Evolutionary conservation across 2,329 filamentous ascomycete genomes (phyloP).

Genomic region (Gaeumannomyces tritici): DNA sequence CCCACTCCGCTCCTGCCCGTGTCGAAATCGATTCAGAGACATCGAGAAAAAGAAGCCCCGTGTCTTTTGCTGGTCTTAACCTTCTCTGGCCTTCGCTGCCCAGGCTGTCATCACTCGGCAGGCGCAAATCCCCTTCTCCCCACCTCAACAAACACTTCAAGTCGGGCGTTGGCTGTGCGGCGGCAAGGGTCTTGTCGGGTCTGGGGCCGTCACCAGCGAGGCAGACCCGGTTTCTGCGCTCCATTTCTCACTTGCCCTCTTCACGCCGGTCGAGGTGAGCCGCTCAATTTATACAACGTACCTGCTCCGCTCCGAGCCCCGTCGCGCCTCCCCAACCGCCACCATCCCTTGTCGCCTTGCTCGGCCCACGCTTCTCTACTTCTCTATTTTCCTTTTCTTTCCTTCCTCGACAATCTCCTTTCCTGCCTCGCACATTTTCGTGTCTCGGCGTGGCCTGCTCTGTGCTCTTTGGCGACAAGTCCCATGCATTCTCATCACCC

Average conservation of each 20-base stretch:
- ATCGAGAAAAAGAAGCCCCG: background rate
- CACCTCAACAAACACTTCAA: no score
- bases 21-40: background rate
- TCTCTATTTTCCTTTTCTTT: constrained; percentile 2
- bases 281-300: constrained; percentile 5
- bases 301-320: background rate
- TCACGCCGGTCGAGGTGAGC: constrained; percentile 9
- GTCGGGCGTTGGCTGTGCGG: background rate
- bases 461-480: background rate
- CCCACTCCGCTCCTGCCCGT: background rate
- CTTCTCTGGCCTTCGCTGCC: no score
- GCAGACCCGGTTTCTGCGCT: background rate
- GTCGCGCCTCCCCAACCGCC: background rate
- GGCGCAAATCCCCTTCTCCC: no score
- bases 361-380: background rate
- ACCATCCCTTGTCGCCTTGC: background rate
- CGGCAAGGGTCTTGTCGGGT: constrained; percentile 1
- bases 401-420: constrained; percentile 3
- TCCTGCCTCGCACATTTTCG: constrained; percentile 1
- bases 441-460: background rate
- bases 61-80: background rate
- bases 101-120: no score
- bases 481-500: background rate
- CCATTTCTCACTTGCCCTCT: background rate
- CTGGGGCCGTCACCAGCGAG: constrained; percentile 7